Evolutionary conservation across 768 basidiomycete species (phyloP).

Genomic region (Boletus eberwhitei): DNA sequence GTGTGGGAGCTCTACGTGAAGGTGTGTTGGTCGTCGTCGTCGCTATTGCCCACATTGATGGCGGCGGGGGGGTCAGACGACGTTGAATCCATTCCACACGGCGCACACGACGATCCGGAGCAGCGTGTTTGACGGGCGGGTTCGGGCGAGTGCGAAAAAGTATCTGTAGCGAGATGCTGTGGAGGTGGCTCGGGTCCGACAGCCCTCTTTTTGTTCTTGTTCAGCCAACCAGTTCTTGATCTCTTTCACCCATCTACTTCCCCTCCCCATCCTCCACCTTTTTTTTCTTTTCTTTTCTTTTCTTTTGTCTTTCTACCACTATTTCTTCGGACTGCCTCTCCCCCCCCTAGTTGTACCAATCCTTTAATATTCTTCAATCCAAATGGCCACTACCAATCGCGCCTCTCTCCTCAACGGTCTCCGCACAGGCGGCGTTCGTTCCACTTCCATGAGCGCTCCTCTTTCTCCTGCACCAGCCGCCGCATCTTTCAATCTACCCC

Average conservation of each 20-base stretch:
- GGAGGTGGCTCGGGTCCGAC: conserved; percentile 19
- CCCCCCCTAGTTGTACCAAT: conserved; percentile 19
- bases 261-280: background rate
- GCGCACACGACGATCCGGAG: conserved; percentile 83
- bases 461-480: conserved; percentile 64
- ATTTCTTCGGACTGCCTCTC: background rate
- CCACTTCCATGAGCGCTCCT: conserved; percentile 56
- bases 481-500: conserved; percentile 61
- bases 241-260: conserved; percentile 1
- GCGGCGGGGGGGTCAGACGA: conserved; percentile 47
- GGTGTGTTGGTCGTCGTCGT: conserved; percentile 42
- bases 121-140: conserved; percentile 74
- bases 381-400: conserved; percentile 54
- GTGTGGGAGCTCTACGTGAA: conserved; percentile 98
- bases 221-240: conserved; percentile 7
- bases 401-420: conserved; percentile 86
- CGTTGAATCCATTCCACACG: conserved; percentile 95
- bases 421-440: conserved; percentile 86
- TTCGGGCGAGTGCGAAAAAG: conserved; percentile 84
- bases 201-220: conserved; percentile 17
- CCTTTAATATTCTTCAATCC: conserved; percentile 15
- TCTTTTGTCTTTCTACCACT: conserved; percentile 9
- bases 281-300: conserved; percentile 12
- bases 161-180: conserved; percentile 45
- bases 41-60: background rate